Evolutionary conservation across 2,329 filamentous ascomycete genomes (phyloP), one percentile per base, ranked within the genome.

Genomic region (Blumeria hordei): DNA sequence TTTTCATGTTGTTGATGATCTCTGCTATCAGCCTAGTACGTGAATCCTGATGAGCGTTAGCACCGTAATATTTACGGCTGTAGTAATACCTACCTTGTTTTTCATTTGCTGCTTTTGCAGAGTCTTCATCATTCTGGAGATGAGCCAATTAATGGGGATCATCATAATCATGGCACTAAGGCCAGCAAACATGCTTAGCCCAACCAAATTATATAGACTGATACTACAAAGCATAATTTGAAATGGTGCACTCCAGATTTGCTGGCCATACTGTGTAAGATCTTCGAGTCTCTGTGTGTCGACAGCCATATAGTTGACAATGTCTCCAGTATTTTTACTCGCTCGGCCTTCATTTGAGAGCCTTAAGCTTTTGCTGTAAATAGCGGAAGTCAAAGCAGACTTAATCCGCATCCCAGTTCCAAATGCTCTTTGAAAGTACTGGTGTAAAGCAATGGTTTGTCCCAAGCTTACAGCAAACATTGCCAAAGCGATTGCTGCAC

Each of bases 1-100:
- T 94, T 73, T 98, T 98, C 85, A 98, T 98, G 70, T 96, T 96
- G 73, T 93, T 95, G 64, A 98, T 74, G 60, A 98, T 98, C 68
- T 98, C 92, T 6, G 90, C 93, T 74, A 96, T 95, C 57, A 98
- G 71, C 53, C 90, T 80, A 50, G 88, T 94, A 64, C 92, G 80
- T 41, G 88, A 77, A 64, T 98, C 92, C 63, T 64, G 33, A 55
- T 28, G 9, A 35, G 6, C 37, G 37, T 53, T 32, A 53, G 16
- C 7, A 53, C 35, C 44, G 49, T 35, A 50, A 10, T 34, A 14
- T 3, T 10, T 10, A 41, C 12, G 12, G 32, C 33, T 8, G 4
- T 28, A 6, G 9, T 5, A 35, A 8, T 11, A 57, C 57, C 55
- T 58, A 62, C 62, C 71, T 98, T 98, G 72, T 96, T 96, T 73